Evolutionary conservation across 2,329 filamentous ascomycete genomes (phyloP).

Genomic region (Elsinoe arachidis): DNA sequence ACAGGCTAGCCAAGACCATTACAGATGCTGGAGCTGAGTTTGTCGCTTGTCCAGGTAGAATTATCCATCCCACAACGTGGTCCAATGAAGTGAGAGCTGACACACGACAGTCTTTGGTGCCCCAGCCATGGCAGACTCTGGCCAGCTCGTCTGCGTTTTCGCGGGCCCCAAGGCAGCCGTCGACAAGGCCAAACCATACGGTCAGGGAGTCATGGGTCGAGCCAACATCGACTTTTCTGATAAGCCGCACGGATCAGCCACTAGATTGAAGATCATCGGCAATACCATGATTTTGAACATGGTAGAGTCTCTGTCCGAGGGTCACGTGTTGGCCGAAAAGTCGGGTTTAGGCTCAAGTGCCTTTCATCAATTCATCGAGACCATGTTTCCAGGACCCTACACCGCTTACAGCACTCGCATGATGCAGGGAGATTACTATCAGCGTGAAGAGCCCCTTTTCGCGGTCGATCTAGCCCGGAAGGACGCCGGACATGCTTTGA

Average conservation of each 20-base stretch:
- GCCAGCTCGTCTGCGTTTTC: conserved; percentile 63
- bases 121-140: conserved; percentile 60
- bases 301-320: conserved; percentile 70
- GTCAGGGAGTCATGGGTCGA: conserved; percentile 61
- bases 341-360: conserved; percentile 62
- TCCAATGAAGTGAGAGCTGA: not conserved
- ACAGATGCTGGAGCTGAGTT: conserved; percentile 58
- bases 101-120: conserved; percentile 54
- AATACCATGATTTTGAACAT: conserved; percentile 83
- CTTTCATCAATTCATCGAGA: conserved; percentile 62
- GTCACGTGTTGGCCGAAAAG: conserved; percentile 71
- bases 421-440: conserved; percentile 66
- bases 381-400: conserved; percentile 68
- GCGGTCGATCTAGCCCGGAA: conserved; percentile 74
- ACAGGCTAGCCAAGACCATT: conserved; percentile 52
- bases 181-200: conserved; percentile 59
- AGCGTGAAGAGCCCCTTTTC: conserved; percentile 69
- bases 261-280: conserved; percentile 70
- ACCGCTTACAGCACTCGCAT: conserved; percentile 67
- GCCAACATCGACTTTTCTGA: conserved; percentile 62
- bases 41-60: conserved; percentile 54
- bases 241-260: conserved; percentile 59
- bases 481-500: conserved; percentile 66
- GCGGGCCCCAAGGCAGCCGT: conserved; percentile 56
- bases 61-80: not conserved